Evolutionary conservation across 1,284 basidiomycete species (phyloP), one percentile per base, ranked within the genome.

Genomic region (Trametes sp.): DNA sequence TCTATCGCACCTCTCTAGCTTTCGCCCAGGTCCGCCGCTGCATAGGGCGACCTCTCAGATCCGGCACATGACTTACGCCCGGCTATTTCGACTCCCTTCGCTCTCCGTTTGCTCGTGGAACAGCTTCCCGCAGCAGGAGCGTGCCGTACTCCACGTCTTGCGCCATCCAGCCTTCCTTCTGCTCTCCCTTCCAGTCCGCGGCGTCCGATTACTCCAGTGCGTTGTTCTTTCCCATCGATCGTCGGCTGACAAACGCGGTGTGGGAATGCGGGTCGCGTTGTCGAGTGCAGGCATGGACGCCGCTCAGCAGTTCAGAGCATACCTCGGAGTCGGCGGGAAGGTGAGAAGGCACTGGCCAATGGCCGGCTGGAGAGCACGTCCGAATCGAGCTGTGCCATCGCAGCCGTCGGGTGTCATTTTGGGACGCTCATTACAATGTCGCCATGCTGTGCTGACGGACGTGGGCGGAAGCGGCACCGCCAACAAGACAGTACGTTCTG

Each of bases 181-280:
- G 41, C 57, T 42, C 54, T 41, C 55, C 45, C 62, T 57, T 59
- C 65, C 62, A 61, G 59, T 62, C 65, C 62, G 65, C 59, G 65
- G 62, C 65, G 61, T 66, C 65, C 62, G 59, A 66, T 61, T 66
- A 56, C 65, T 62, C 57, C 59, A 61, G 59, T 48, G 54, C 53
- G 56, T 44, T 44, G 54, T 42, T 28, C 50, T 31, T 63, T 66
- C 65, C 65, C 65, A 66, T 66, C 65, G 65, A 66, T 66, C 62
- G 59, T 41, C 48, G 57, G 65, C 63, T 66, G 61, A 63, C 65
- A 54, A 53, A 54, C 60, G 53, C 48, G 16, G 57, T 66, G 65
- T 66, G 65, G 62, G 65, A 63, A 62, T 24, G 29, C 46, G 42
- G 44, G 53, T 31, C 62, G 42, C 59, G 38, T 33, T 50, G 46